Evolutionary conservation across 2,329 filamentous ascomycete genomes (phyloP), one percentile per base, ranked within the genome.

Genomic region (Penicillium brasilianum): DNA sequence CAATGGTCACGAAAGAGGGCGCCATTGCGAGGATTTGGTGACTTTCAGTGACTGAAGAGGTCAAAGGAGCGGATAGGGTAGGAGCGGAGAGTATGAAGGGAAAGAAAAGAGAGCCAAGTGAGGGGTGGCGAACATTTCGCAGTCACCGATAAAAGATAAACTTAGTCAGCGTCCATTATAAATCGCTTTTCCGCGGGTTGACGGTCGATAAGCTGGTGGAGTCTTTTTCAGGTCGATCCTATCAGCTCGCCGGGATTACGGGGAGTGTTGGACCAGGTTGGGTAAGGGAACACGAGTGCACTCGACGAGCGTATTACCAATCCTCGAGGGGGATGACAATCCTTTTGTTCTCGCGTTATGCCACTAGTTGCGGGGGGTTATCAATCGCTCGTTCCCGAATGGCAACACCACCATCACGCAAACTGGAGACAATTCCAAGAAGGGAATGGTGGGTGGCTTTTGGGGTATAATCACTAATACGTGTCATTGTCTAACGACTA

Each of bases 1-100:
- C 85, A 76, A 87, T 80, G 70, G 82, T 82, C 65, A 86, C 75
- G 67, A 84, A 74, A 52, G 68, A 70, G 51, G 68, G 68, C 9
- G 68, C 68, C 68, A 70, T 70, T 63, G 58, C 68, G 51, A 49
- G 14, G 43, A 30, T 20, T 36, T 11, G 13, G 30, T 28, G 43
- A 14, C 48, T 16, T 13, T 50, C 48, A 50, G 30, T 34, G 25
- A 20, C 20, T 16, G 16, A 10, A n/a, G 46, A n/a, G 30, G 46
- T 16, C 46, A 18, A 18, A 25, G 28, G 20, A 18, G 6, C 4
- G 28, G 20, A 20, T 30, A 34, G 37, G 32, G 36, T 14, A 39
- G 46, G 37, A 51, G 22, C 44, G 51, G 18, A 36, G 11, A 28
- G 39, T 46, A 48, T 34, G 39, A 48, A 48, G n/a, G 25, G 44